Base-by-base conservation (phyloP, 1,139 yeast species). In the Meyerozyma athensensis region DNA sequence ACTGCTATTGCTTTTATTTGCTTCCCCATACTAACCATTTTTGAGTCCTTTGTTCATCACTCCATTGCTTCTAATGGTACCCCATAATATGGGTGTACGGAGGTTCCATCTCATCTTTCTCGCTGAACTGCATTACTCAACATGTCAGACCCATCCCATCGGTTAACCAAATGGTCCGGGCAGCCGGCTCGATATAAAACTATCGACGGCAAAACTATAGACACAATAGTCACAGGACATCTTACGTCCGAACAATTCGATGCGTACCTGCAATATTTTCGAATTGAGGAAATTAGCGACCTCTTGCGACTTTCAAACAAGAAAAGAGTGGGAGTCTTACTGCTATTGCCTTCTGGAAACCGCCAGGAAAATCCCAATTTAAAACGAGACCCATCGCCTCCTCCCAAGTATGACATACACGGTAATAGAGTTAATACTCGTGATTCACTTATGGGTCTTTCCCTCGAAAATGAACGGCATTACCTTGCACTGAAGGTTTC, bases 371-470 rank as follows among this genome's bases (percentile, higher is more conserved):
- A 53, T 36, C 60, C 71, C 4, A 53, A 57, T 30, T 61, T 60
- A 42, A 46, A 56, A 47, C 58, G 89, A 46, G 87, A 94, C 1
- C 90, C 92, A 0, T 86, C 96, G 4, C 97, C 98, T 0, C 92
- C 97, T 5, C 98, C 98, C 1, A 78, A 77, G 44, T 94, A 92
- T 58, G 97, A 94, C 61, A 60, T 70, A 28, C 62, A 68, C 20
- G 99, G 99, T 37, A 81, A 79, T 53, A 80, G 97, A 53, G 77
- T 77, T 12, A 92, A 94, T 56, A 89, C 97, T 0, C 65, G 95
- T 39, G 96, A 86, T 36, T 73, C 69, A 26, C 65, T 96, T 35
- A 75, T 79, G 38, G 68, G 68, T 37, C 75, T 75, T 36, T 68
- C 69, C 37, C 63, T 85, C 34, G 95, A 87, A 49, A 79, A 78